phyloP scores from a whole-genome alignment of 306 rosid species.

The Gynostemma pentaphyllum region DNA sequence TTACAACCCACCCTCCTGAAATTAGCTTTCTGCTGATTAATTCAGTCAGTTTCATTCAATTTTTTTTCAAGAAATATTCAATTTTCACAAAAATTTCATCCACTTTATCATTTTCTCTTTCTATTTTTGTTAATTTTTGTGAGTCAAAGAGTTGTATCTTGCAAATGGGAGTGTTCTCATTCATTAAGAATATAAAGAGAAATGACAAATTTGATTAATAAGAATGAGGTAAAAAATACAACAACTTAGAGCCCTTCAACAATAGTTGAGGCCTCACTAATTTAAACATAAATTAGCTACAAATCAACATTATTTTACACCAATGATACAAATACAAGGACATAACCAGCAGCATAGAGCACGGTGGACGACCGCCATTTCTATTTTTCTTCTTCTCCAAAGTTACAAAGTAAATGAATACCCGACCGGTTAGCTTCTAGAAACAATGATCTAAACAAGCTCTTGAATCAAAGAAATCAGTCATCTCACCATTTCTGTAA shows the following conservation, averaged over 20 bases:
- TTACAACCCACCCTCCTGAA: too few species aligned
- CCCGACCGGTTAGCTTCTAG: background rate
- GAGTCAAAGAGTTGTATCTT: too few species aligned
- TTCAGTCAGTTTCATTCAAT: too few species aligned
- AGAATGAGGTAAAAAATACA: background rate
- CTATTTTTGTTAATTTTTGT: too few species aligned
- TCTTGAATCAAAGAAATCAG: background rate
- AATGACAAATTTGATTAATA: background rate
- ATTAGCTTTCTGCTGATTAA: too few species aligned
- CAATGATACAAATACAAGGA: background rate
- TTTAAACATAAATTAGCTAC: background rate
- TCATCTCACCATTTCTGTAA: conserved; percentile 30
- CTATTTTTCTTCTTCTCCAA: background rate
- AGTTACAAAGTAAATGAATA: background rate
- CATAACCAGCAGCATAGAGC: background rate
- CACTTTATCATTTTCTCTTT: too few species aligned
- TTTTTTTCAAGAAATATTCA: too few species aligned
- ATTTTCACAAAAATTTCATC: too few species aligned
- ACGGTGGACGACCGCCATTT: background rate
- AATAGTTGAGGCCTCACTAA: background rate
- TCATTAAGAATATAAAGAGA: background rate
- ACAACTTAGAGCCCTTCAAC: background rate
- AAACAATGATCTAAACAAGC: background rate
- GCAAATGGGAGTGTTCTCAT: too few species aligned
- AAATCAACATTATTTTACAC: background rate